Conservation (phyloP, 2,329 filamentous ascomycete species). For the Dryadomyces sulphureus region DNA sequence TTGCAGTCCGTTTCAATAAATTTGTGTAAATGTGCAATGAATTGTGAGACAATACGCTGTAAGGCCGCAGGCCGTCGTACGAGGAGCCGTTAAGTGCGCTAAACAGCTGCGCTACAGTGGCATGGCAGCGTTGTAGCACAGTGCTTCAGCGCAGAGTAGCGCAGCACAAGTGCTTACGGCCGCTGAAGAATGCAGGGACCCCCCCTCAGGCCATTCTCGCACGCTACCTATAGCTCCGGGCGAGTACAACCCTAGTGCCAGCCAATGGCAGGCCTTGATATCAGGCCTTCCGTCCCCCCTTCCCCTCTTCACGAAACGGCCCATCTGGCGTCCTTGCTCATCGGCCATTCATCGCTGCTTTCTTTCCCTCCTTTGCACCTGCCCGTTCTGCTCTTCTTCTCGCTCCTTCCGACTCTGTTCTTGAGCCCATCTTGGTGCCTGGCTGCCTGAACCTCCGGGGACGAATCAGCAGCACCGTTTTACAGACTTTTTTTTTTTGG, state of each 20-base stretch:
- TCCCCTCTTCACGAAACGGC: neutral
- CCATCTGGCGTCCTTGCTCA: neutral
- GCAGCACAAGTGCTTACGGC: too few relatives aligned
- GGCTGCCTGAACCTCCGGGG: neutral
- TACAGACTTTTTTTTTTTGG: neutral
- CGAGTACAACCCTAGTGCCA: too few relatives aligned
- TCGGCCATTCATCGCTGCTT: constrained; percentile 3
- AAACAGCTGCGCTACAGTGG: too few relatives aligned
- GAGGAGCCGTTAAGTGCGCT: too few relatives aligned
- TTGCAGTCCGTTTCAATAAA: too few relatives aligned
- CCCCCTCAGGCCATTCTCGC: too few relatives aligned
- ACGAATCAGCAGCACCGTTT: neutral
- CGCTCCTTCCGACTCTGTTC: neutral
- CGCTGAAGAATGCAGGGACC: too few relatives aligned
- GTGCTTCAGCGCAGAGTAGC: too few relatives aligned
- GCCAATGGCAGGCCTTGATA: neutral
- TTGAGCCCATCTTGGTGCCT: neutral
- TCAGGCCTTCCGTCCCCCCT: neutral
- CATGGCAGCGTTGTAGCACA: neutral
- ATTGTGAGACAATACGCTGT: neutral
- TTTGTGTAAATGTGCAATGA: too few relatives aligned
- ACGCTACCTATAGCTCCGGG: too few relatives aligned
- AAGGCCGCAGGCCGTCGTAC: too few relatives aligned
- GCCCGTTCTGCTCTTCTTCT: neutral
- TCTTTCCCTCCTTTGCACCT: constrained; percentile 4